Evolutionary conservation across 352 stramenopile genomes (phyloP).

Genomic region (Peronosclerospora sorghi): DNA sequence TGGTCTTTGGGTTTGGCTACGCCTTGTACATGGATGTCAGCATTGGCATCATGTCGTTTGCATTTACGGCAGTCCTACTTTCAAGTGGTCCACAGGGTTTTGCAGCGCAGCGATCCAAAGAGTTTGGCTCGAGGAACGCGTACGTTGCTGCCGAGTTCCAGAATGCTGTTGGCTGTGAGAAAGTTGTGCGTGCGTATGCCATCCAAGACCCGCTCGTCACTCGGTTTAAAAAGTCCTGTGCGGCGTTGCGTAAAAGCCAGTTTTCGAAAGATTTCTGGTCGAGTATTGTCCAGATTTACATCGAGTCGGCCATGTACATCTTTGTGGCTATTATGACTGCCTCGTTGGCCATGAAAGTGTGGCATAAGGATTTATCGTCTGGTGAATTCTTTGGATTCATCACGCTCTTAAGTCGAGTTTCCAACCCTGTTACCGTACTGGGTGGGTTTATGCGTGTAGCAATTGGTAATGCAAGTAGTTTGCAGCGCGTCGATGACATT

Average conservation of each 20-base stretch:
- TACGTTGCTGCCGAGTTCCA: constrained; percentile 84
- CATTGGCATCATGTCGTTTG: constrained; percentile 77
- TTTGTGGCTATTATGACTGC: constrained; percentile 83
- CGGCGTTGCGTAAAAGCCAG: constrained; percentile 61
- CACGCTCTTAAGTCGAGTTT: constrained; percentile 67
- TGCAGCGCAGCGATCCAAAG: constrained; percentile 71
- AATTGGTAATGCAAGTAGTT: constrained; percentile 77
- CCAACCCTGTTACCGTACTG: constrained; percentile 69
- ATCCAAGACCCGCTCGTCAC: constrained; percentile 71
- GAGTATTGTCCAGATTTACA: constrained; percentile 85
- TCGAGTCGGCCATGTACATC: constrained; percentile 85
- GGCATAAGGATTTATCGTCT: constrained; percentile 47
- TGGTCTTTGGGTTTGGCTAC: constrained; percentile 79
- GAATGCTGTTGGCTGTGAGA: constrained; percentile 77
- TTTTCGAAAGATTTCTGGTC: constrained; percentile 87
- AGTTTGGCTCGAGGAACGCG: constrained; percentile 79
- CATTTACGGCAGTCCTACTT: constrained; percentile 67
- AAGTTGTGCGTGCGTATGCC: constrained; percentile 78
- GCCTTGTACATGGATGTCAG: constrained; percentile 73
- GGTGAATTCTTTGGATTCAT: constrained; percentile 82
- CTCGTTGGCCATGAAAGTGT: constrained; percentile 79
- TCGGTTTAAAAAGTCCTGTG: constrained; percentile 59
- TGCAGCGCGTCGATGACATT: constrained; percentile 82
- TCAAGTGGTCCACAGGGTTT: constrained; percentile 77
- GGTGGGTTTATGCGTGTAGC: constrained; percentile 85